Base-by-base conservation (phyloP, 805 yeast species). In the Torulaspora indica region DNA sequence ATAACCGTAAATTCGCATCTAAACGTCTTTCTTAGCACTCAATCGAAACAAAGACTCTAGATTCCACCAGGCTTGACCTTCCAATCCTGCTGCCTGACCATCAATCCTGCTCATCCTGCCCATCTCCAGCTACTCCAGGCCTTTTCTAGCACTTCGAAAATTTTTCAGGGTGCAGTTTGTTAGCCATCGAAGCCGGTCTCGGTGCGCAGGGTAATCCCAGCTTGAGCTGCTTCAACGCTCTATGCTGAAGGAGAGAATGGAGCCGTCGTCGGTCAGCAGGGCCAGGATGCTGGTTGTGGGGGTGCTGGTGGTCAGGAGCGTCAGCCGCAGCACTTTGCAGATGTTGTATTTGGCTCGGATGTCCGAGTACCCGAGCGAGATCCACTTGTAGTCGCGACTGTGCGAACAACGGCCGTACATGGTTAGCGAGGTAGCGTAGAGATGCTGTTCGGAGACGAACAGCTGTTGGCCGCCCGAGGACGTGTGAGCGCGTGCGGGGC, bases 381-480 rank as follows among this genome's bases (percentile, higher is more conserved):
- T 8, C 61, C 61, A 56, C 40, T 45, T 31, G n/a, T 40, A 33
- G 14, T 43, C 38, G 38, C 46, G 37, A 7, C 39, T 27, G 29
- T 42, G 43, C 14, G 35, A 23, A 14, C 42, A 36, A 37, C 47
- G 35, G 22, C 43, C 47, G 37, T 49, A 56, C 18, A 51, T 39
- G 10, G 53, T 51, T 31, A 56, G 43, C 14, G 45, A 45, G 20
- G 58, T 56, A 8, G 52, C 55, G 43, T 56, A 56, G 14, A 56
- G 46, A 31, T 56, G 54, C 31, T 49, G 48, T 35, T 54, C 52
- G 20, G 41, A 38, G 10, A 47, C 46, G 22, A 45, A 38, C n/a
- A 50, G 22, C 22, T 46, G 49, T 20, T 37, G 33, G 27, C 38
- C 35, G 36, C 38, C 34, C 32, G 33, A 37, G 9, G 38, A 13